A percentile compares a stretch with the other conserved stretches of the same genome.
Conservation (phyloP, 768 basidiomycete genomes). For the Leccinum obscurum region DNA sequence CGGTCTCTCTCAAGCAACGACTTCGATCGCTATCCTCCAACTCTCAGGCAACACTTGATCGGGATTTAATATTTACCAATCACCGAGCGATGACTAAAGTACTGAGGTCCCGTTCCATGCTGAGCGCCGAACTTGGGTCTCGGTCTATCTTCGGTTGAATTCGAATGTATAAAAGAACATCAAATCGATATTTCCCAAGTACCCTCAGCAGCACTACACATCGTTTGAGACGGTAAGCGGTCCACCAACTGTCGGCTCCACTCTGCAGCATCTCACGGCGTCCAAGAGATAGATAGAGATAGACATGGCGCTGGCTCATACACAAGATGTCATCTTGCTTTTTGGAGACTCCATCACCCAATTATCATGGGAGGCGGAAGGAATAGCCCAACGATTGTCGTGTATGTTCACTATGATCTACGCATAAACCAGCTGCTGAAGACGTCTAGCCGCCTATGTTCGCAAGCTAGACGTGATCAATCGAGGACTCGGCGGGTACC, state of each 20-base stretch:
- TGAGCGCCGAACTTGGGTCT: neutral
- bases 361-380: conserved; percentile 56
- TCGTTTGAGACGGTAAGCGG: neutral
- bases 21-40: neutral
- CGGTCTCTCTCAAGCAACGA: neutral
- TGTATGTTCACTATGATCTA: conserved; percentile 17
- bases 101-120: neutral
- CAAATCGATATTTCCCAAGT: neutral
- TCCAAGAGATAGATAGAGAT: neutral
- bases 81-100: neutral
- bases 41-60: neutral
- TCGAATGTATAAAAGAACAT: neutral
- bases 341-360: conserved; percentile 87
- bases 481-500: conserved; percentile 83
- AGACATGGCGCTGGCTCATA: conserved; percentile 50
- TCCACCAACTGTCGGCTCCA: neutral
- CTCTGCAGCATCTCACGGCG: neutral
- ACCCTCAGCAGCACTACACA: neutral
- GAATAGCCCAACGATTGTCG: conserved; percentile 68
- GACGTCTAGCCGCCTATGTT: conserved; percentile 62
- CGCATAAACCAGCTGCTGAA: neutral
- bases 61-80: neutral
- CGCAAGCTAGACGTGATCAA: conserved; percentile 86
- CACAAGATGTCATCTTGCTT: conserved; percentile 69
- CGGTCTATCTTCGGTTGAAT: neutral